These are phyloP conservation scores for Intubia oerlemansii DNA, from an alignment of 2,329 filamentous ascomycete genomes.

Conservation along the genomic window DNA sequence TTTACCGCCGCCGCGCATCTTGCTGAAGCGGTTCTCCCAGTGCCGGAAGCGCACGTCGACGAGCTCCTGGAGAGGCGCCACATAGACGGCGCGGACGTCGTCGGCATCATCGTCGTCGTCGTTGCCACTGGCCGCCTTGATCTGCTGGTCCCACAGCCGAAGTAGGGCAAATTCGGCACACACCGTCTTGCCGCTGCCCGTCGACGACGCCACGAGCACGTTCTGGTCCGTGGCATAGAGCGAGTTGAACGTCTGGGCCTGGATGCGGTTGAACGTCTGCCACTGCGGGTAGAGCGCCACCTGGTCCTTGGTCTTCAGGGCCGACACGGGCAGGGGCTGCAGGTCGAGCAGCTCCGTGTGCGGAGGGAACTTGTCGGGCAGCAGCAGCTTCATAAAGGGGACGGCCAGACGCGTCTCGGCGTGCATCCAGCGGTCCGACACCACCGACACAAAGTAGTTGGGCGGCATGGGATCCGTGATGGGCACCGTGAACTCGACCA, in stretches of 20 bases:
- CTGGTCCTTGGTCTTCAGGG: conserved; percentile 71
- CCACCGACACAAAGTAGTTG: conserved; percentile 90
- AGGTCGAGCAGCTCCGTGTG: conserved; percentile 84
- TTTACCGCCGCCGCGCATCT: conserved; percentile 65
- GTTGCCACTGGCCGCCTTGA: conserved; percentile 27
- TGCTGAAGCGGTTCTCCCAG: conserved; percentile 60
- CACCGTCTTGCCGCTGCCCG: conserved; percentile 88
- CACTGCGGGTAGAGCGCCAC: conserved; percentile 63
- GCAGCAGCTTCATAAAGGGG: conserved; percentile 82
- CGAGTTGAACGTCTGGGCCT: conserved; percentile 92
- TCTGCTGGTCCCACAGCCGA: conserved; percentile 56
- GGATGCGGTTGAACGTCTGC: conserved; percentile 87
- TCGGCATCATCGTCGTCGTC: too few relatives aligned
- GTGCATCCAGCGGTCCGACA: conserved; percentile 97
- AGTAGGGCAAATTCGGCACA: conserved; percentile 89
- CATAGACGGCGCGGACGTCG: conserved; percentile 75
- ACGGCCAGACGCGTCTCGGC: conserved; percentile 85
- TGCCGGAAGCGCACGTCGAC: conserved; percentile 64
- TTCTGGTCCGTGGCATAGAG: conserved; percentile 83
- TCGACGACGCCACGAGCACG: conserved; percentile 79
- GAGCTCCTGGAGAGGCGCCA: conserved; percentile 86
- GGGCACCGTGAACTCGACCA: conserved; percentile 89
- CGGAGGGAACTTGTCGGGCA: conserved; percentile 88
- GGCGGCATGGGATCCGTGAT: conserved; percentile 96
- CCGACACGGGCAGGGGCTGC: conserved; percentile 70